Conservation (phyloP, 2,329 filamentous ascomycete genomes). For the Fusarium siculi region DNA sequence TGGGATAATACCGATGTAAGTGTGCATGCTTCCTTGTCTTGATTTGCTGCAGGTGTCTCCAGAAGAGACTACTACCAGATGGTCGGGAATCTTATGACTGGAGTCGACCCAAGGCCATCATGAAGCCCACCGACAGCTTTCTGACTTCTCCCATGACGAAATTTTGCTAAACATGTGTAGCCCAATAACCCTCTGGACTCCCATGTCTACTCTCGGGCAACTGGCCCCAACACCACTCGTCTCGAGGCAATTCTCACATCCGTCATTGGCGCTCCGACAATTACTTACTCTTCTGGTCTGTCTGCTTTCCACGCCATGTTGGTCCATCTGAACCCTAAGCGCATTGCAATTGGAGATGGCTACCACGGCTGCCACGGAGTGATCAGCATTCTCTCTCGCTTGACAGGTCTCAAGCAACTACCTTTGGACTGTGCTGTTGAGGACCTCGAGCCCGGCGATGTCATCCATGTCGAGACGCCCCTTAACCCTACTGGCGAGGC, state of each 20-base stretch:
- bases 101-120: background rate
- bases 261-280: conserved; percentile 73
- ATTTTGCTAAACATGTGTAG: conserved; percentile 47
- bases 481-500: conserved; percentile 91
- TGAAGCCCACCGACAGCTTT: background rate
- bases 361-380: conserved; percentile 97
- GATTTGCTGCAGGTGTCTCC: background rate
- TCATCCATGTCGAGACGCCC: conserved; percentile 93
- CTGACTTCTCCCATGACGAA: background rate
- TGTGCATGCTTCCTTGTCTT: conserved; percentile 8
- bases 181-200: conserved; percentile 64
- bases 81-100: background rate
- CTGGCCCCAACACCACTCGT: conserved; percentile 82
- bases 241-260: conserved; percentile 84
- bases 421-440: conserved; percentile 74
- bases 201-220: conserved; percentile 86
- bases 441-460: conserved; percentile 78
- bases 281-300: conserved; percentile 88
- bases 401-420: conserved; percentile 79
- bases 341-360: conserved; percentile 83
- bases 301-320: conserved; percentile 89
- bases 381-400: conserved; percentile 75
- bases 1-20: conserved; percentile 68
- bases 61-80: background rate
- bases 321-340: conserved; percentile 83